Conservation (phyloP, 495 filamentous ascomycete species). For the Xylaria bambusicola region DNA sequence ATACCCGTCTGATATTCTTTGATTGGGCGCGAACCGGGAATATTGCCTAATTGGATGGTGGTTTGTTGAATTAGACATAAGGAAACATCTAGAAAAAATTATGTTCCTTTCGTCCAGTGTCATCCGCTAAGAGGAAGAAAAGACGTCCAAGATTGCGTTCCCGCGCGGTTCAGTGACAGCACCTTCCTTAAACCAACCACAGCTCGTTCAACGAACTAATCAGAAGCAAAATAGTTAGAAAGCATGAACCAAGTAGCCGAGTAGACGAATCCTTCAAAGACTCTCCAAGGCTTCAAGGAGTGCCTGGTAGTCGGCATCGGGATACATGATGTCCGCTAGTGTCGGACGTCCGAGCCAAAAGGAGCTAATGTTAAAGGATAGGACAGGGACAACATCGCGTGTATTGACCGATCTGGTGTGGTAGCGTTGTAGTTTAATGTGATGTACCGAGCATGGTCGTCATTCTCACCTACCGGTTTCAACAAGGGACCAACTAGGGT, state of each 20-base stretch:
- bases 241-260: neutral
- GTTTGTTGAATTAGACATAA: too few relatives aligned
- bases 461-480: conserved; percentile 5
- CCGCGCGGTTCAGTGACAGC: too few relatives aligned
- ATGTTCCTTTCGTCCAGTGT: too few relatives aligned
- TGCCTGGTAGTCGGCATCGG: too few relatives aligned
- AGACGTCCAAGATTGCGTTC: too few relatives aligned
- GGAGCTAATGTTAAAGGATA: neutral
- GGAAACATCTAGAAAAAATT: too few relatives aligned
- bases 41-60: neutral
- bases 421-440: neutral
- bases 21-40: neutral
- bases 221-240: too few relatives aligned
- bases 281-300: neutral
- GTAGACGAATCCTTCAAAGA: neutral
- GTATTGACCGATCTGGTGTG: neutral
- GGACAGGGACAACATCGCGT: neutral
- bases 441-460: neutral
- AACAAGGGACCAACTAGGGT: neutral
- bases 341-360: conserved; percentile 3
- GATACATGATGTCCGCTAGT: neutral
- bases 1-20: conserved; percentile 1
- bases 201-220: too few relatives aligned
- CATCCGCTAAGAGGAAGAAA: too few relatives aligned
- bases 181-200: too few relatives aligned